phyloP scores from a whole-genome alignment of 768 basidiomycete genomes.

The Trametopsis cervina region DNA sequence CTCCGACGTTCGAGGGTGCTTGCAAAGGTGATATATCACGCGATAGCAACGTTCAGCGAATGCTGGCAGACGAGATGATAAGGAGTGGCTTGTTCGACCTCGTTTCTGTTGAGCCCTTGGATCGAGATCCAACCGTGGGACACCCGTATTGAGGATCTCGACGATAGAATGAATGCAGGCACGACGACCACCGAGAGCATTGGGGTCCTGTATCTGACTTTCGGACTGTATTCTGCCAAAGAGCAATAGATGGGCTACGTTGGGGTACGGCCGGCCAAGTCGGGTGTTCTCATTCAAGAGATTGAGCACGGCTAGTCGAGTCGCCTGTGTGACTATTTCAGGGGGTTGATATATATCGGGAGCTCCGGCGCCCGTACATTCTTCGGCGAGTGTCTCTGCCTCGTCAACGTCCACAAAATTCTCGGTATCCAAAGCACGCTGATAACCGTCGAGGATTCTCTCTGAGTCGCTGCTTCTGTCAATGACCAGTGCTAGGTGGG shows the following conservation, averaged over 20 bases:
- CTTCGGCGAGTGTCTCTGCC: constrained; percentile 54
- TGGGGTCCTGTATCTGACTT: constrained; percentile 70
- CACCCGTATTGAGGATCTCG: constrained; percentile 65
- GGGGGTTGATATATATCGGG: constrained; percentile 41
- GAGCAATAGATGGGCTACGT: constrained; percentile 81
- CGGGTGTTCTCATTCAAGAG: constrained; percentile 74
- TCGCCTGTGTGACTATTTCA: constrained; percentile 55
- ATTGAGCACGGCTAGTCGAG: constrained; percentile 71
- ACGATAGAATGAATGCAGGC: constrained; percentile 81
- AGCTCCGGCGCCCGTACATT: constrained; percentile 69
- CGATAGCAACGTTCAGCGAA: constrained; percentile 84
- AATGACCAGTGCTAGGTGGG: constrained; percentile 71
- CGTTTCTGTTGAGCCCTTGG: constrained; percentile 1
- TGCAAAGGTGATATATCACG: constrained; percentile 79
- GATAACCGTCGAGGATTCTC: constrained; percentile 78
- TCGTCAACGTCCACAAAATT: constrained; percentile 52
- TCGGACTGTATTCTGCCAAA: constrained; percentile 60
- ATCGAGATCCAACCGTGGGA: constrained; percentile 48
- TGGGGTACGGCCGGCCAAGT: constrained; percentile 59
- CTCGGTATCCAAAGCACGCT: constrained; percentile 55
- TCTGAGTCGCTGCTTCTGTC: constrained; percentile 79
- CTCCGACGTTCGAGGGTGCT: constrained; percentile 78
- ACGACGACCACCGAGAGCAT: constrained; percentile 58
- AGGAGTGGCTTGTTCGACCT: constrained; percentile 33
- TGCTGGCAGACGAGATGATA: constrained; percentile 60